Conservation (phyloP, 2,329 filamentous ascomycete species). For the Pezicula radicicola region DNA sequence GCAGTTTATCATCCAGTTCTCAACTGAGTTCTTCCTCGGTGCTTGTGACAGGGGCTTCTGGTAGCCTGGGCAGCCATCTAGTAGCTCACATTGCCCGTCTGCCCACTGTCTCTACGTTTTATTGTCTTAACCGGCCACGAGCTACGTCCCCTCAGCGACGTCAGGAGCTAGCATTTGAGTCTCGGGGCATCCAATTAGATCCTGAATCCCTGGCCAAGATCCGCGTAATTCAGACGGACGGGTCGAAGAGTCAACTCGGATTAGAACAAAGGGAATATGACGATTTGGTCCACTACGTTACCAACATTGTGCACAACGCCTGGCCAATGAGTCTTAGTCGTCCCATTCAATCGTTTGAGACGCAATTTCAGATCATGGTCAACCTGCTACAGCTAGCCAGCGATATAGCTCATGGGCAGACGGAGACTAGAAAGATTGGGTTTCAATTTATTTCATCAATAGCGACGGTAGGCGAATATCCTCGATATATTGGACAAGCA, state of each 20-base stretch:
- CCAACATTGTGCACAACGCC: slow-evolving; percentile 48
- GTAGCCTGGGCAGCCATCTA: slow-evolving; percentile 32
- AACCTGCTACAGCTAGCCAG: slow-evolving; percentile 42
- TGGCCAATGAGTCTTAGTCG: slow-evolving; percentile 43
- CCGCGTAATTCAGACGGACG: slow-evolving; percentile 36
- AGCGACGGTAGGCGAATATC: not conserved
- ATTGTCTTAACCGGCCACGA: slow-evolving; percentile 42
- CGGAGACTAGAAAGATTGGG: slow-evolving; percentile 8
- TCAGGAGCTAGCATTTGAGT: not conserved
- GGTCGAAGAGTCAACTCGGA: slow-evolving; percentile 37
- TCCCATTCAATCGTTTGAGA: slow-evolving; percentile 21
- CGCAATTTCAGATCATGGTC: slow-evolving; percentile 13
- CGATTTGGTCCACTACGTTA: slow-evolving; percentile 33
- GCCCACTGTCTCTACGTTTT: slow-evolving; percentile 24
- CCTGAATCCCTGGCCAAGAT: slow-evolving; percentile 30
- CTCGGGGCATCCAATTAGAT: slow-evolving; percentile 14
- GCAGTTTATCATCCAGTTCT: not conserved
- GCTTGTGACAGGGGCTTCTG: slow-evolving; percentile 33
- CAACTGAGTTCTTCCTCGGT: slow-evolving; percentile 10
- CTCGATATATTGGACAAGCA: not conserved
- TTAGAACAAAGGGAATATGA: slow-evolving; percentile 35
- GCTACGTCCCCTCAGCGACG: not conserved
- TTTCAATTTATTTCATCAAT: not conserved
- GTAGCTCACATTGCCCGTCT: slow-evolving; percentile 24
- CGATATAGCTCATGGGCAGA: slow-evolving; percentile 12